A percentile compares a stretch with the other conserved stretches of the same genome.
Evolutionary conservation across 1,284 basidiomycete species (phyloP).

Genomic region (Ceratobasidium sp.): DNA sequence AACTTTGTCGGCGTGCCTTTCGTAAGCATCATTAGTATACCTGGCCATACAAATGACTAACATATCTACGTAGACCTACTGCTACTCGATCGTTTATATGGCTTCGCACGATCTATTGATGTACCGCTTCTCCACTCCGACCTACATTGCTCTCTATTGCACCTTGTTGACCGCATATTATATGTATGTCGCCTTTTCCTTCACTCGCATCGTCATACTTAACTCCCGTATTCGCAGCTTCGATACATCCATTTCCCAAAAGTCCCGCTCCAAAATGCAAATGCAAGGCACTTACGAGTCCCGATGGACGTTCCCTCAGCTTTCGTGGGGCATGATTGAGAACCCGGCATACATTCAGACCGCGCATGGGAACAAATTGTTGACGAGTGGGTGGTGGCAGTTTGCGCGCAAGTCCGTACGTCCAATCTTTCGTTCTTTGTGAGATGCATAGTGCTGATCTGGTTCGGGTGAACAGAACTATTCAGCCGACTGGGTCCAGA

Average conservation of each 20-base stretch:
- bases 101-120: no score
- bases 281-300: constrained; percentile 88
- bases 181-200: constrained; percentile 66
- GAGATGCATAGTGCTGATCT: not conserved
- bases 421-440: constrained; percentile 45
- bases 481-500: no score
- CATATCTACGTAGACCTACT: constrained; percentile 79
- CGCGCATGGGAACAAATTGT: constrained; percentile 90
- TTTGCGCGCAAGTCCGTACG: constrained; percentile 89
- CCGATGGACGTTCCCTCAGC: constrained; percentile 93
- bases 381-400: constrained; percentile 91
- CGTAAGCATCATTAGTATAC: constrained; percentile 69
- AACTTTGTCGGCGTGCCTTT: constrained; percentile 86
- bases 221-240: constrained; percentile 66
- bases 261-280: constrained; percentile 98
- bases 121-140: no score
- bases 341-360: constrained; percentile 96
- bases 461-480: not conserved
- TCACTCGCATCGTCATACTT: constrained; percentile 45
- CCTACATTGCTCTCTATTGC: constrained; percentile 64
- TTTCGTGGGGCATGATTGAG: constrained; percentile 87
- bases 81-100: constrained; percentile 72
- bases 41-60: constrained; percentile 53
- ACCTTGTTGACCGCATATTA: constrained; percentile 88
- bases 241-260: constrained; percentile 96